Conservation (phyloP, 1,139 yeast species). For the Geotrichum klebahnii region DNA sequence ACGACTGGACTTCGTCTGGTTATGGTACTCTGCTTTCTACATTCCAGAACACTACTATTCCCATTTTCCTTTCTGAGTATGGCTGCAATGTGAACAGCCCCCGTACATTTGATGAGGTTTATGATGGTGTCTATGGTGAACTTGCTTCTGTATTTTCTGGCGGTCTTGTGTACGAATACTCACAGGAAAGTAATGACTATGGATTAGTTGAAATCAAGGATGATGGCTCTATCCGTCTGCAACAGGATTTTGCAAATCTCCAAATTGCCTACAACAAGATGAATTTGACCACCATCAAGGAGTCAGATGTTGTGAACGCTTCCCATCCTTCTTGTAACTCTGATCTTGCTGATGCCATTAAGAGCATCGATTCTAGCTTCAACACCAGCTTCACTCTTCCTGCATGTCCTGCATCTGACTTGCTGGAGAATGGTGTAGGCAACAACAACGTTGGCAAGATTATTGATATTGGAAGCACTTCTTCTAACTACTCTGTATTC, state of each 20-base stretch:
- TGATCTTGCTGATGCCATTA: conserved; percentile 40
- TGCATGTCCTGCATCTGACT: conserved; percentile 39
- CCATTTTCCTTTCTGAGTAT: conserved; percentile 85
- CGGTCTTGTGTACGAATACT: conserved; percentile 86
- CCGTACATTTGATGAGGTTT: conserved; percentile 72
- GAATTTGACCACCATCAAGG: conserved; percentile 17
- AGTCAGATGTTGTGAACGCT: conserved; percentile 21
- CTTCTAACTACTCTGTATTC: conserved; percentile 45
- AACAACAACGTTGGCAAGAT: conserved; percentile 50
- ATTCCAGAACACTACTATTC: conserved; percentile 59
- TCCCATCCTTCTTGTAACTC: conserved; percentile 14
- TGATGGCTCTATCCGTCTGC: conserved; percentile 49
- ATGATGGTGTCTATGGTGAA: conserved; percentile 42
- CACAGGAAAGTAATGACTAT: conserved; percentile 83
- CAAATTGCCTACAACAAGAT: conserved; percentile 28
- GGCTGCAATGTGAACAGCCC: conserved; percentile 89
- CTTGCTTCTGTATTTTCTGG: conserved; percentile 68
- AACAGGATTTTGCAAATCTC: conserved; percentile 37
- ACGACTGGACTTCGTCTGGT: conserved; percentile 58
- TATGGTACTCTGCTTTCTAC: conserved; percentile 60
- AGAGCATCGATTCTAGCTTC: conserved; percentile 36
- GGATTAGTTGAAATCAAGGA: conserved; percentile 68
- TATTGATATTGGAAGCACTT: conserved; percentile 41
- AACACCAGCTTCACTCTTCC: conserved; percentile 43
- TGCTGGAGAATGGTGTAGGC: conserved; percentile 53